phyloP scores from a whole-genome alignment of 495 filamentous ascomycete genomes.

The Opeltia flavorubescens region DNA sequence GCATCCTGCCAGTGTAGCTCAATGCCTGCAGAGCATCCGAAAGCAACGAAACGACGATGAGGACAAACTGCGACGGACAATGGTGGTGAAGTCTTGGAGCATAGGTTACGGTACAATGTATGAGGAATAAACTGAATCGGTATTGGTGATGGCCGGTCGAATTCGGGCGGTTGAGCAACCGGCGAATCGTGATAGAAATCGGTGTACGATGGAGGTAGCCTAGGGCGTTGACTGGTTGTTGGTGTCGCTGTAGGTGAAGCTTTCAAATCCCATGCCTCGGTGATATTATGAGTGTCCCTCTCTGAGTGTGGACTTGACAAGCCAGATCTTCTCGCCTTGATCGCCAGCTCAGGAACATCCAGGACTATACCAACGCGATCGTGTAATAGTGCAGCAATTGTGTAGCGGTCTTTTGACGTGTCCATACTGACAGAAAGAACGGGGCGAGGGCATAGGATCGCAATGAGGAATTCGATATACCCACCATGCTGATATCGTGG shows the following conservation, averaged over 20 bases:
- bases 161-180: background rate
- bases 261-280: background rate
- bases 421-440: conserved; percentile 54
- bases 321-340: background rate
- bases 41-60: conserved; percentile 52
- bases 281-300: background rate
- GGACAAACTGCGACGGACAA: conserved; percentile 57
- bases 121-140: conserved; percentile 11
- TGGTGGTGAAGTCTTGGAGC: conserved; percentile 51
- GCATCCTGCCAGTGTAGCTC: conserved; percentile 63
- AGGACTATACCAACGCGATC: conserved; percentile 51
- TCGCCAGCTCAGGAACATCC: conserved; percentile 27
- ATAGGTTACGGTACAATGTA: conserved; percentile 42
- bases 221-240: background rate
- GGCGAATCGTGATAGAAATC: background rate
- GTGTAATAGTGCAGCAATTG: conserved; percentile 47
- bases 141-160: background rate
- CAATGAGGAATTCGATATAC: conserved; percentile 31
- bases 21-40: conserved; percentile 53
- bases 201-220: background rate
- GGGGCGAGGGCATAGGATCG: conserved; percentile 43
- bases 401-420: conserved; percentile 38
- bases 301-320: background rate
- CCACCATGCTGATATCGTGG: conserved; percentile 10
- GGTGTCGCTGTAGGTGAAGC: background rate